These are phyloP conservation scores for Geoglossum cookeanum DNA, from an alignment of 2,329 filamentous ascomycete genomes.

Conservation along the genomic window DNA sequence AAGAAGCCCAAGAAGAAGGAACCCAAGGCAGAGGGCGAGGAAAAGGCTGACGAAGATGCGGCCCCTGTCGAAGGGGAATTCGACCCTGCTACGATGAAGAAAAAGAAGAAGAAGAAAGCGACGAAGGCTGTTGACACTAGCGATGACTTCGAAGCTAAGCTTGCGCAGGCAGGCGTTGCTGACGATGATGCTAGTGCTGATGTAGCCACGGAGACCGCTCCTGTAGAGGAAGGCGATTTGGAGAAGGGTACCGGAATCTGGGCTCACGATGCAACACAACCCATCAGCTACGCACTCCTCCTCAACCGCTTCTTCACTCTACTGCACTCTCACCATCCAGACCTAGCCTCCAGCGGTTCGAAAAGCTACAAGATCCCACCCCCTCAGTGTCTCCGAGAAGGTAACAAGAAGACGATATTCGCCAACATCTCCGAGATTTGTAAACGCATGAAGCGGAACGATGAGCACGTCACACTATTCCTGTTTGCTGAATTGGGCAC, in stretches of 20 bases:
- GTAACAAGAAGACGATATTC: constrained; percentile 99
- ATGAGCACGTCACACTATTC: constrained; percentile 94
- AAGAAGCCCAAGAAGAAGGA: constrained; percentile 46
- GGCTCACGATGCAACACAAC: constrained; percentile 57
- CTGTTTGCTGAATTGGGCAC: constrained; percentile 97
- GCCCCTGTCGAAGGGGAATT: constrained; percentile 38
- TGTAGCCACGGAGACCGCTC: constrained; percentile 28
- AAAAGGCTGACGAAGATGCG: constrained; percentile 23
- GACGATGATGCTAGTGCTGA: constrained; percentile 36
- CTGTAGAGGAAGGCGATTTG: constrained; percentile 51
- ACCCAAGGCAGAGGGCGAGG: constrained; percentile 33
- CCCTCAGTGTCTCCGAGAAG: constrained; percentile 96
- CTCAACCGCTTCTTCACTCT: constrained; percentile 87
- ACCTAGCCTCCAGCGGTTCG: constrained; percentile 70
- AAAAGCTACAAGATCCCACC: constrained; percentile 99
- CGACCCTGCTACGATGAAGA: constrained; percentile 48
- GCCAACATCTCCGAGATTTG: constrained; percentile 98
- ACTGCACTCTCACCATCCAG: constrained; percentile 88
- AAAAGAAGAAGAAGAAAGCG: constrained; percentile 76
- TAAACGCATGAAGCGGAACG: constrained; percentile 97
- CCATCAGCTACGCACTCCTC: constrained; percentile 70
- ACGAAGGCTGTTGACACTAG: constrained; percentile 37
- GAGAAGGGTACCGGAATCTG: constrained; percentile 80
- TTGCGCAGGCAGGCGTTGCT: constrained; percentile 38
- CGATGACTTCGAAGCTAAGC: constrained; percentile 45